Percentiles rank a stretch among this genome's conserved stretches.
phyloP scores from a whole-genome alignment of 768 basidiomycete species.

The Russula sp. region DNA sequence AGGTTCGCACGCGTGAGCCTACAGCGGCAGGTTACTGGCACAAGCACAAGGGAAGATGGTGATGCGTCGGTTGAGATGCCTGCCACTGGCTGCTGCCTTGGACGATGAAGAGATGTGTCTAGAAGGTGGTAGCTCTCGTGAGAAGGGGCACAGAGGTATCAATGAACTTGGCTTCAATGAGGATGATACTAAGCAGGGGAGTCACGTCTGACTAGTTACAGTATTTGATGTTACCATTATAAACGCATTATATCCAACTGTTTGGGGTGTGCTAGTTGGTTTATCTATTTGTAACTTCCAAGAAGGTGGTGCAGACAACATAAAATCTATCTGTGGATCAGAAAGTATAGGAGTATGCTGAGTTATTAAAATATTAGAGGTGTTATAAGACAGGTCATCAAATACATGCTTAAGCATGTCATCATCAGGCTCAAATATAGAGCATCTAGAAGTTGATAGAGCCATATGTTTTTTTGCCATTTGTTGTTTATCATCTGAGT shows the following conservation, averaged over 20 bases:
- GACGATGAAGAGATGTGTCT: constrained; percentile 36
- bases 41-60: constrained; percentile 10
- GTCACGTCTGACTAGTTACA: no score
- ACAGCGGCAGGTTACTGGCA: background rate
- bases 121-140: constrained; percentile 21
- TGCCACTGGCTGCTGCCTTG: constrained; percentile 47
- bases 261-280: background rate
- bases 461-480: background rate
- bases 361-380: background rate
- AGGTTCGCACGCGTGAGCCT: background rate
- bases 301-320: constrained; percentile 13
- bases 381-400: background rate
- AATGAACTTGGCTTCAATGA: constrained; percentile 4
- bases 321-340: background rate
- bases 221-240: background rate
- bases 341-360: background rate
- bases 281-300: constrained; percentile 2
- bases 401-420: background rate
- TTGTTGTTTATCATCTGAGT: background rate
- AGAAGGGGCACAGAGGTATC: constrained; percentile 29
- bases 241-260: constrained; percentile 17
- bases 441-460: background rate
- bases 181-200: no score
- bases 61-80: constrained; percentile 42
- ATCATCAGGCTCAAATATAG: background rate